Percentiles rank a stretch among this genome's conserved stretches.
Conservation (phyloP, 2,329 filamentous ascomycete genomes). For the Beauveria caledonica region DNA sequence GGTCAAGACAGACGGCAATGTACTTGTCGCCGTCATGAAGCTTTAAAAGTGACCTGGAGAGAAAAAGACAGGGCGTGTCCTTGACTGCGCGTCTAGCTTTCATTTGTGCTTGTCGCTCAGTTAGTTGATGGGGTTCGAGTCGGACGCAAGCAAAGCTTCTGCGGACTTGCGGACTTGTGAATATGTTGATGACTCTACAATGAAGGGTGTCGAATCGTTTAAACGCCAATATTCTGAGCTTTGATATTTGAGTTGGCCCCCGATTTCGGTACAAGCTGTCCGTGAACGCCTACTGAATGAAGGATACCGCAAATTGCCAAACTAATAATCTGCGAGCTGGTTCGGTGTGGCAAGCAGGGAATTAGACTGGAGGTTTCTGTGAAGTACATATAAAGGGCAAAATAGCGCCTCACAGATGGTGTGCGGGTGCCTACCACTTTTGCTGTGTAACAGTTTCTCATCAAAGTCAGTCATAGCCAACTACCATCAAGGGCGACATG, state of each 20-base stretch:
- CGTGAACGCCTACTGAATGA: background rate
- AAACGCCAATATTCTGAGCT: too few species aligned
- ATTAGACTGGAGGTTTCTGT: background rate
- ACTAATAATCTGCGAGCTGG: background rate
- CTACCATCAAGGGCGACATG: background rate
- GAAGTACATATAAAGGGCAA: too few species aligned
- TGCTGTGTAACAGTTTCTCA: too few species aligned
- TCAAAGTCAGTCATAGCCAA: too few species aligned
- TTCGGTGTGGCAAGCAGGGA: background rate
- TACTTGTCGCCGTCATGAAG: background rate
- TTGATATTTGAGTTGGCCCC: too few species aligned
- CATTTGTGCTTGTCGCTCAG: background rate
- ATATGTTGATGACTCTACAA: background rate
- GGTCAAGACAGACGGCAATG: constrained; percentile 26
- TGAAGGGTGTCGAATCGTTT: too few species aligned
- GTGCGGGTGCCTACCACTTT: too few species aligned
- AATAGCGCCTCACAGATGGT: too few species aligned
- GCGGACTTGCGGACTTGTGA: background rate
- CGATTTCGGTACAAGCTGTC: background rate
- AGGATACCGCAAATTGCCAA: background rate
- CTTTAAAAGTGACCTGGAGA: background rate
- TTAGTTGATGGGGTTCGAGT: background rate
- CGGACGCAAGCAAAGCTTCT: background rate
- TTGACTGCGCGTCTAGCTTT: background rate
- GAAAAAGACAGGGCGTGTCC: background rate